Conservation (phyloP, 1,139 yeast species). For the Pneumocystis sp. region DNA sequence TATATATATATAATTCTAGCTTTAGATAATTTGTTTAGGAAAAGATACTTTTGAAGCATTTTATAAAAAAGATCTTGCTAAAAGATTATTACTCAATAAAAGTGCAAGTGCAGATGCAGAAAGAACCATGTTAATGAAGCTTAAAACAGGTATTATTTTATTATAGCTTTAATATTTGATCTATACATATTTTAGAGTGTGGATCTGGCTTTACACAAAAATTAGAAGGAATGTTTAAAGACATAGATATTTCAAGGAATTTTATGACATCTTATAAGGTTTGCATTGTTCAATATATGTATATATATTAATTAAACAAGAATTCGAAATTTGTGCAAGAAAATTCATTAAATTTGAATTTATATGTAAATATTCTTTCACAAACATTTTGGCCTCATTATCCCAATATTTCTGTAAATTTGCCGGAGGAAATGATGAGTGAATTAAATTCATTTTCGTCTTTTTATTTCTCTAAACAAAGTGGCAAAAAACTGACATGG, state of each 20-base stretch:
- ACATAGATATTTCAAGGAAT: slow-evolving; percentile 20
- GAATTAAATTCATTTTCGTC: slow-evolving; percentile 18
- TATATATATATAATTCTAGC: not conserved
- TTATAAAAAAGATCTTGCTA: slow-evolving; percentile 27
- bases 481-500: slow-evolving; percentile 22
- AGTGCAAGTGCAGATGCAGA: slow-evolving; percentile 21
- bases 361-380: slow-evolving; percentile 22
- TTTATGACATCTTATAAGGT: slow-evolving; percentile 16
- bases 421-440: slow-evolving; percentile 19
- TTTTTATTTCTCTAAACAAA: slow-evolving; percentile 18
- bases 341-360: slow-evolving; percentile 13
- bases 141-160: slow-evolving; percentile 15
- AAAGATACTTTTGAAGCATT: slow-evolving; percentile 25
- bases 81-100: slow-evolving; percentile 24
- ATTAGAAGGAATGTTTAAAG: slow-evolving; percentile 26
- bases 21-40: slow-evolving; percentile 14
- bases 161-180: not conserved
- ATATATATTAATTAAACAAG: slow-evolving; percentile 2
- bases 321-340: slow-evolving; percentile 12
- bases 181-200: slow-evolving; percentile 17
- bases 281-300: not conserved
- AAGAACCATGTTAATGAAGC: slow-evolving; percentile 18
- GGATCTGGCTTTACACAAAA: slow-evolving; percentile 23
- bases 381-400: slow-evolving; percentile 24
- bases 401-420: slow-evolving; percentile 21